Conservation (phyloP, 345 rosid species). For the Turnera subulata region DNA sequence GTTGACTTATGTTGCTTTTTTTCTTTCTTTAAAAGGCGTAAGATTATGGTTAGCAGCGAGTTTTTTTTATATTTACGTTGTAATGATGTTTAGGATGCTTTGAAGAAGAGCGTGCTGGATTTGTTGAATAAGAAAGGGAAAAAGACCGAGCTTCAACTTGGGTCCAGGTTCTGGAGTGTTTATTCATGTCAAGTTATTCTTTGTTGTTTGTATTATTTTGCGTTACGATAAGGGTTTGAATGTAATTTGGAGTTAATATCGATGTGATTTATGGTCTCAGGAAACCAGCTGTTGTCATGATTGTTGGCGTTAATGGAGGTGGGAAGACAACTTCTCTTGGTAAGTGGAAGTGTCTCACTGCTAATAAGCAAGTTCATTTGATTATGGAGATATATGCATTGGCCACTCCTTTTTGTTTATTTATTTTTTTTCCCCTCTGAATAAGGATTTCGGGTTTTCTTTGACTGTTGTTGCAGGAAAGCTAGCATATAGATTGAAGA, state of each 20-base stretch:
- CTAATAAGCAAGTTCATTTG: background rate
- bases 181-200: background rate
- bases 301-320: conserved; percentile 93
- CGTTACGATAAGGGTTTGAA: too few relatives aligned
- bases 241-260: background rate
- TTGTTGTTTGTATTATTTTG: background rate
- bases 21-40: background rate
- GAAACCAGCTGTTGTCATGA: conserved; percentile 88
- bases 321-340: conserved; percentile 99
- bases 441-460: conserved; percentile 2
- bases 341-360: conserved; percentile 23
- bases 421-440: background rate
- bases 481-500: conserved; percentile 83
- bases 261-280: conserved; percentile 30
- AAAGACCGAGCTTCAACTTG: conserved; percentile 83
- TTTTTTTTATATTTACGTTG: background rate
- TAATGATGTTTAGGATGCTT: conserved; percentile 52
- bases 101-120: conserved; percentile 73
- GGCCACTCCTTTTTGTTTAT: background rate
- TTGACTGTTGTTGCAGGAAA: conserved; percentile 54
- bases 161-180: conserved; percentile 53
- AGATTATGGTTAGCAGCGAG: background rate
- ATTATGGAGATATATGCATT: background rate
- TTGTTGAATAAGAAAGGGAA: conserved; percentile 59
- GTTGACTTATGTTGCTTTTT: conserved; percentile 24